Evolutionary conservation across 768 basidiomycete genomes (phyloP).

Genomic region (Leccinum rimulosum): DNA sequence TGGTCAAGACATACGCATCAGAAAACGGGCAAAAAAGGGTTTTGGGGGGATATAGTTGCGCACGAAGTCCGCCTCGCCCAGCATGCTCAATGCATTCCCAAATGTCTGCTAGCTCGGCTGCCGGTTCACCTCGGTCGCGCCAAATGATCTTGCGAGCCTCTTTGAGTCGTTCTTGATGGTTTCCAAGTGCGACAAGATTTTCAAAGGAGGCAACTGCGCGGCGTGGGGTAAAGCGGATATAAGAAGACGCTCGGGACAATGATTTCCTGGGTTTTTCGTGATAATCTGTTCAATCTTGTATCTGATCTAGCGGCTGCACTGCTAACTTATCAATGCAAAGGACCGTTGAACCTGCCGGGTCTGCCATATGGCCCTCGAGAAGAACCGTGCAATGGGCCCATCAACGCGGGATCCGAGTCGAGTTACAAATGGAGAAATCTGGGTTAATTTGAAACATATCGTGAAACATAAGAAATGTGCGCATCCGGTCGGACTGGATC

Average conservation of each 20-base stretch:
- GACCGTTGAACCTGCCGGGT: too few relatives aligned
- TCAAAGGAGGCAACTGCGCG: slow-evolving; percentile 75
- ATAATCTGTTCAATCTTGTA: too few relatives aligned
- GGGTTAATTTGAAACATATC: too few relatives aligned
- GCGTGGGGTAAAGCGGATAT: slow-evolving; percentile 51
- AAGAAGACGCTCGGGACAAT: slow-evolving; percentile 28
- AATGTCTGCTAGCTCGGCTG: slow-evolving; percentile 60
- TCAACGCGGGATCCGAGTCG: too few relatives aligned
- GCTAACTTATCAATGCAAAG: too few relatives aligned
- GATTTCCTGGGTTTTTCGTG: background rate
- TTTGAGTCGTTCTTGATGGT: slow-evolving; percentile 71
- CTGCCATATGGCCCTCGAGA: too few relatives aligned
- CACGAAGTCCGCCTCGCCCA: slow-evolving; percentile 65
- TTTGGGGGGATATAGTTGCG: slow-evolving; percentile 30
- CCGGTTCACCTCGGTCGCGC: slow-evolving; percentile 76
- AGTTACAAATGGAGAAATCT: too few relatives aligned
- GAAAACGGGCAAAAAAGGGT: background rate
- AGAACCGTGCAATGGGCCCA: too few relatives aligned
- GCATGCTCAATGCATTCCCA: slow-evolving; percentile 73
- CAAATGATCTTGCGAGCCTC: slow-evolving; percentile 80
- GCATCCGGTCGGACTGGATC: background rate
- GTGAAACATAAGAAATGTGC: too few relatives aligned
- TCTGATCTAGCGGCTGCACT: too few relatives aligned
- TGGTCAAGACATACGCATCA: slow-evolving; percentile 28
- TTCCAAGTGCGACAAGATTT: slow-evolving; percentile 80